A percentile compares a stretch with the other conserved stretches of the same genome.
These are phyloP conservation scores for Castanopsis chinensis DNA, from an alignment of 306 rosid genomes.

Conservation along the genomic window DNA sequence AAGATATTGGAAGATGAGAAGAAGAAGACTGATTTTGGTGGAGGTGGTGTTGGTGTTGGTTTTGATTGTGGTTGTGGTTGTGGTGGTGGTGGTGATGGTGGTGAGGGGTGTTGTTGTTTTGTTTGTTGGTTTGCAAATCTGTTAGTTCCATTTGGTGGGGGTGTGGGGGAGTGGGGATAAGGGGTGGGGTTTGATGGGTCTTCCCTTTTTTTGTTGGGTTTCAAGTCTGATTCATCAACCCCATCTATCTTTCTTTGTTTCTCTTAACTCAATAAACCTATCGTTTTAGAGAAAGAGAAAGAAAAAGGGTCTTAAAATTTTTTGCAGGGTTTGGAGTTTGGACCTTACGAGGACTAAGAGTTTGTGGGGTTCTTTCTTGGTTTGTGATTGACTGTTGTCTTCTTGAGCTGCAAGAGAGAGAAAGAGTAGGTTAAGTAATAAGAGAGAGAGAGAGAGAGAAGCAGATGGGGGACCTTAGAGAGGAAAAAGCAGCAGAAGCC, in stretches of 20 bases:
- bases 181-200: neutral
- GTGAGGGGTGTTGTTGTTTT: constrained; percentile 25
- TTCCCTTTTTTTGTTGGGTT: neutral
- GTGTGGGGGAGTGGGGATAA: neutral
- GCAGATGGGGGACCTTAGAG: constrained; percentile 17
- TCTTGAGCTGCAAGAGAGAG: constrained; percentile 15
- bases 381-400: constrained; percentile 49
- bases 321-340: constrained; percentile 26
- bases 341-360: constrained; percentile 29
- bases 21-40: constrained; percentile 31
- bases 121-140: constrained; percentile 67
- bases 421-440: constrained; percentile 1
- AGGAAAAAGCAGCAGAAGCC: neutral
- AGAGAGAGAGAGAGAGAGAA: neutral
- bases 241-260: neutral
- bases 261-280: neutral
- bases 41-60: constrained; percentile 12
- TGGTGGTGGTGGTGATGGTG: constrained; percentile 28
- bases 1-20: constrained; percentile 57
- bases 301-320: constrained; percentile 13
- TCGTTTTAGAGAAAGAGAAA: constrained; percentile 22
- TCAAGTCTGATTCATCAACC: constrained; percentile 27
- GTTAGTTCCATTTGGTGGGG: constrained; percentile 75
- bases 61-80: neutral
- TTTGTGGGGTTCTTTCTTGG: constrained; percentile 47